Evolutionary conservation across 345 rosid genomes (phyloP).

Genomic region (Garcia nutans): DNA sequence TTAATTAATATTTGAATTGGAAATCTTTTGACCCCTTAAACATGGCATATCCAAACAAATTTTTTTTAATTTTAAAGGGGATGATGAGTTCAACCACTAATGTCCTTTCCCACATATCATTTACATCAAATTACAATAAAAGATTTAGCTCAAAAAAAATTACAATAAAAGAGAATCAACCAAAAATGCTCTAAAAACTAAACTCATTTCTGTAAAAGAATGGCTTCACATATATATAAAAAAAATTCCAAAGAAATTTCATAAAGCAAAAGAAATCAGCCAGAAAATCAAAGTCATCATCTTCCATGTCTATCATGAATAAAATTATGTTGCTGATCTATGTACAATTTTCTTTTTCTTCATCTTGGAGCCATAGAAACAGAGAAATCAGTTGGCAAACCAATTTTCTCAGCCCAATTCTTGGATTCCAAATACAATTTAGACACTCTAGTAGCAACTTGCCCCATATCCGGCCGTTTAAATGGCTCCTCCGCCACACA

Average conservation of each 20-base stretch:
- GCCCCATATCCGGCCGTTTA: conserved; percentile 33
- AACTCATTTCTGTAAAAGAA: not conserved
- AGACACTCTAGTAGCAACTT: conserved; percentile 29
- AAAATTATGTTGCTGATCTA: no score
- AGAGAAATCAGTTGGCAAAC: conserved; percentile 33
- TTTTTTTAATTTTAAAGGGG: no score
- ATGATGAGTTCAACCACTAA: no score
- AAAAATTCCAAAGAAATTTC: not conserved
- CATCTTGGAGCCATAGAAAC: conserved; percentile 32
- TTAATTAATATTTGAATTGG: no score
- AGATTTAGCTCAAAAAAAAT: no score
- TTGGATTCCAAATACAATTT: conserved; percentile 31
- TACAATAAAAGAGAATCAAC: no score
- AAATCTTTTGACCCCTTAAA: no score
- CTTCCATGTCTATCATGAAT: no score
- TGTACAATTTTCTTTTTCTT: not conserved
- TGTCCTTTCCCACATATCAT: no score
- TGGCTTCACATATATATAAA: not conserved
- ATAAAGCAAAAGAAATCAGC: not conserved
- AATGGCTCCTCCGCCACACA: conserved; percentile 30
- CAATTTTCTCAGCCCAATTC: conserved; percentile 30
- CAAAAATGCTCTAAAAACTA: not conserved
- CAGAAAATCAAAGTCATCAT: not conserved
- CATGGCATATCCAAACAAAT: no score
- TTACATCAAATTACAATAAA: no score